Percentiles rank a stretch among this genome's conserved stretches.
Conservation (phyloP, 192 early-diverging fungal genomes). For the Kickxella alabastrina region DNA sequence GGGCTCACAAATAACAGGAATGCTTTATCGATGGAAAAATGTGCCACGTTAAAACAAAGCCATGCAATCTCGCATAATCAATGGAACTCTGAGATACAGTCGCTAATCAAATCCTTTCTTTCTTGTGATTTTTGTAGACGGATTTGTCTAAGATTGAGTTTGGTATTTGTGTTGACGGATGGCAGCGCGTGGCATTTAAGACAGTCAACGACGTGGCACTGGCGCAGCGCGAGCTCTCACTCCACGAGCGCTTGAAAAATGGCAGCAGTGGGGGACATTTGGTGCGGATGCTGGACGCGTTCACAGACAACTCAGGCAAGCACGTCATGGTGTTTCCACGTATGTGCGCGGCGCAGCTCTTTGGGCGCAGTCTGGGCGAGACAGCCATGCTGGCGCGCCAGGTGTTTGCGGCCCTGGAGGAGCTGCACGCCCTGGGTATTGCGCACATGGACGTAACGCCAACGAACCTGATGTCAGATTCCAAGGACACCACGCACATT, state of each 20-base stretch:
- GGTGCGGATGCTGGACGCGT: conserved; percentile 59
- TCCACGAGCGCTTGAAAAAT: conserved; percentile 51
- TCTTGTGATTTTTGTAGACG: conserved; percentile 34
- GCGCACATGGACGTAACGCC: conserved; percentile 68
- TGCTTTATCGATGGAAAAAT: too few species aligned
- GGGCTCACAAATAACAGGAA: conserved; percentile 1
- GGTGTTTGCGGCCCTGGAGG: conserved; percentile 56
- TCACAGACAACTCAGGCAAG: conserved; percentile 55
- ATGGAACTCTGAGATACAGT: too few species aligned
- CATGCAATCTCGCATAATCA: too few species aligned
- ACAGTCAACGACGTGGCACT: conserved; percentile 55
- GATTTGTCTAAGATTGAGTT: conserved; percentile 61
- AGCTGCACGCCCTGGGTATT: conserved; percentile 59
- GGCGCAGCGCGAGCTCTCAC: conserved; percentile 55
- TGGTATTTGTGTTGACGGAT: conserved; percentile 58
- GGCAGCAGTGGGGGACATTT: conserved; percentile 41
- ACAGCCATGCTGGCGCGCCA: conserved; percentile 52
- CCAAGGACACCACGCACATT: conserved; percentile 42
- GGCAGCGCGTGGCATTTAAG: conserved; percentile 62
- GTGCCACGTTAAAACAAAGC: too few species aligned
- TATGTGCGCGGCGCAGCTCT: conserved; percentile 49
- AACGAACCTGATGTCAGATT: conserved; percentile 61
- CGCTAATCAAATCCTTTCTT: neutral
- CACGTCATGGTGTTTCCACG: conserved; percentile 63
- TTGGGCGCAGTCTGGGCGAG: conserved; percentile 53